These are phyloP conservation scores for Sugiyamaella chiloensis DNA, from an alignment of 805 yeast genomes.

Conservation along the genomic window DNA sequence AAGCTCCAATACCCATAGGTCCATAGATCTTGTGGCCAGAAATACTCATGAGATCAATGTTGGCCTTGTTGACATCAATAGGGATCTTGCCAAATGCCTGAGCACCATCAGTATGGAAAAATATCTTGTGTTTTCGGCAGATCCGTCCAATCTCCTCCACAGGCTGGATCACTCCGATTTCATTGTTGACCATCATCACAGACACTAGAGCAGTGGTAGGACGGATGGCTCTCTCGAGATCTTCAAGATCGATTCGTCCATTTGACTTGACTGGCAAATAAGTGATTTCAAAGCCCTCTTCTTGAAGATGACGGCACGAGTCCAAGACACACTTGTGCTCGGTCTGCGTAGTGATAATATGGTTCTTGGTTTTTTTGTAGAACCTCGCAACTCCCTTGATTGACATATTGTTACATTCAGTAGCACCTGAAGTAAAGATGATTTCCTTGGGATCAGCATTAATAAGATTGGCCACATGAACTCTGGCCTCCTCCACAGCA, in stretches of 20 bases:
- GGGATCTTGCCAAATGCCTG: constrained; percentile 96
- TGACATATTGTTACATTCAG: constrained; percentile 94
- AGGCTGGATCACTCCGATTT: constrained; percentile 97
- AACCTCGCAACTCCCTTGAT: constrained; percentile 94
- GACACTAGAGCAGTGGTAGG: constrained; percentile 90
- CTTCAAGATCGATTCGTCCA: constrained; percentile 76
- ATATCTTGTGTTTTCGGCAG: constrained; percentile 83
- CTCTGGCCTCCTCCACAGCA: constrained; percentile 85
- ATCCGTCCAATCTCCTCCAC: constrained; percentile 86
- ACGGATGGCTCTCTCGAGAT: constrained; percentile 76
- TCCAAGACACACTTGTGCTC: constrained; percentile 99
- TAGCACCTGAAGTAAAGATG: constrained; percentile 95
- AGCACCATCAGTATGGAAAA: constrained; percentile 97
- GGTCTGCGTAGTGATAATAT: constrained; percentile 92
- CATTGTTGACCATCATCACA: constrained; percentile 96
- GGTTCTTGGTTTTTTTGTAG: constrained; percentile 84
- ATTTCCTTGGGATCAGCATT: constrained; percentile 96
- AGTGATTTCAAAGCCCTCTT: constrained; percentile 95
- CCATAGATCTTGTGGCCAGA: constrained; percentile 97
- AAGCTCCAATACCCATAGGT: constrained; percentile 96
- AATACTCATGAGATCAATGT: constrained; percentile 88
- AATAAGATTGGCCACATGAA: constrained; percentile 75
- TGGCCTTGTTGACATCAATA: constrained; percentile 87
- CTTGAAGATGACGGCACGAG: constrained; percentile 90
- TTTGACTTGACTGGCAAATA: constrained; percentile 79